phyloP scores from a whole-genome alignment of 2,329 filamentous ascomycete genomes.

The Penicillium sp. region DNA sequence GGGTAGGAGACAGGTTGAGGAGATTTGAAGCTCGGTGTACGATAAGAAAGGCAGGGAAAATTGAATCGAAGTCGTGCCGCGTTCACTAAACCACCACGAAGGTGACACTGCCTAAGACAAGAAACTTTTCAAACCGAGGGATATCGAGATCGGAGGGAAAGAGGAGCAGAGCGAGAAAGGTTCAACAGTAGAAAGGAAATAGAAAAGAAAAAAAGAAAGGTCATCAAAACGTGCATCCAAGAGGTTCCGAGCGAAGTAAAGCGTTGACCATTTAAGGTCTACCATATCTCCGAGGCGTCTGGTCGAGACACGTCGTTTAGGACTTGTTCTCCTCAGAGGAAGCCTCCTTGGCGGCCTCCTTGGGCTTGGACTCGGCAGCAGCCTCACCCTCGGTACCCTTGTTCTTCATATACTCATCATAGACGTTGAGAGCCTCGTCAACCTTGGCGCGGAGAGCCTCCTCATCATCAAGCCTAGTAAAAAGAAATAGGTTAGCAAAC shows the following conservation, averaged over 20 bases:
- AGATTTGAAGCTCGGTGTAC: constrained; percentile 12
- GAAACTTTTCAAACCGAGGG: constrained; percentile 47
- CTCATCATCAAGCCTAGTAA: constrained; percentile 80
- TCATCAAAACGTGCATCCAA: constrained; percentile 44
- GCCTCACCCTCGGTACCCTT: constrained; percentile 58
- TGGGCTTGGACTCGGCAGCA: constrained; percentile 49
- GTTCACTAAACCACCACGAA: constrained; percentile 36
- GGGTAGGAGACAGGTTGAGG: background rate
- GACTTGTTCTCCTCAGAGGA: constrained; percentile 46
- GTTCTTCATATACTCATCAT: constrained; percentile 97
- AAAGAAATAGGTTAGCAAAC: constrained; percentile 20
- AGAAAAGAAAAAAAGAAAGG: constrained; percentile 34
- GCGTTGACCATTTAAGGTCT: constrained; percentile 13
- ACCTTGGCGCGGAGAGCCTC: constrained; percentile 90
- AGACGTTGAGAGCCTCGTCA: constrained; percentile 93
- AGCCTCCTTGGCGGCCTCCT: constrained; percentile 50
- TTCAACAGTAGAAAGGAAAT: constrained; percentile 26
- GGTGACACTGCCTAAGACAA: constrained; percentile 41
- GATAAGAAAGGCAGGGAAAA: constrained; percentile 15
- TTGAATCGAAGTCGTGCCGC: constrained; percentile 34
- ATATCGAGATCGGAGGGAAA: constrained; percentile 45
- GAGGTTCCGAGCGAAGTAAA: constrained; percentile 31
- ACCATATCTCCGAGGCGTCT: constrained; percentile 16
- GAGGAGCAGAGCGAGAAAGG: constrained; percentile 27
- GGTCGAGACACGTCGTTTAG: constrained; percentile 34